Conservation (phyloP, 1,284 basidiomycete species). For the Cryptococcus deneoformans region DNA sequence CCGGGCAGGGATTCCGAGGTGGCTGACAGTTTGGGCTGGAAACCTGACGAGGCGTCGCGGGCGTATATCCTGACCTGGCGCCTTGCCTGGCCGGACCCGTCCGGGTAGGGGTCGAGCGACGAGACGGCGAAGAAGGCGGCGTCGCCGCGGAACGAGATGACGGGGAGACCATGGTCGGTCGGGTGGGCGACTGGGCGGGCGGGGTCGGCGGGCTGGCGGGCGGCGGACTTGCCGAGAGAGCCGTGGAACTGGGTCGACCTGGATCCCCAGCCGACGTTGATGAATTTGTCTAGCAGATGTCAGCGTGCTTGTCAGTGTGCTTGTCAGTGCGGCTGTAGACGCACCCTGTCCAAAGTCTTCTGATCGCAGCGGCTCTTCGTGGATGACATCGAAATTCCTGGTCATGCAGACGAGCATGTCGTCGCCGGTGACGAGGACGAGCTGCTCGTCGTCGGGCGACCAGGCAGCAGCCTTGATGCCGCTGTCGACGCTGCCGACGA, state of each 20-base stretch:
- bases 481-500: constrained; percentile 80
- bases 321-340: constrained; percentile 6
- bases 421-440: constrained; percentile 78
- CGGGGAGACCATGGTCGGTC: constrained; percentile 69
- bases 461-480: constrained; percentile 80
- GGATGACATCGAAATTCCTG: constrained; percentile 80
- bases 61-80: constrained; percentile 76
- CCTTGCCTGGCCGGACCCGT: constrained; percentile 25
- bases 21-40: constrained; percentile 68
- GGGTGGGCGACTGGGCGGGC: constrained; percentile 47
- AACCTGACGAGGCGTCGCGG: constrained; percentile 51
- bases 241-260: constrained; percentile 98
- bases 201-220: constrained; percentile 47
- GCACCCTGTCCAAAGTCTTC: constrained; percentile 80
- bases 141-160: constrained; percentile 92
- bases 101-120: constrained; percentile 55
- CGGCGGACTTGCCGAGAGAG: constrained; percentile 84
- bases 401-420: constrained; percentile 86
- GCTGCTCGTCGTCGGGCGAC: constrained; percentile 85
- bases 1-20: constrained; percentile 83
- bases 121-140: constrained; percentile 85
- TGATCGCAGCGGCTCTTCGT: constrained; percentile 69
- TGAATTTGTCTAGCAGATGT: constrained; percentile 65
- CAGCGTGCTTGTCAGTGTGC: neutral
- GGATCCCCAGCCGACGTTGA: constrained; percentile 97